Conservation (phyloP, 176 grass and related monocot genomes). For the barley (Hordeum vulgare) region DNA sequence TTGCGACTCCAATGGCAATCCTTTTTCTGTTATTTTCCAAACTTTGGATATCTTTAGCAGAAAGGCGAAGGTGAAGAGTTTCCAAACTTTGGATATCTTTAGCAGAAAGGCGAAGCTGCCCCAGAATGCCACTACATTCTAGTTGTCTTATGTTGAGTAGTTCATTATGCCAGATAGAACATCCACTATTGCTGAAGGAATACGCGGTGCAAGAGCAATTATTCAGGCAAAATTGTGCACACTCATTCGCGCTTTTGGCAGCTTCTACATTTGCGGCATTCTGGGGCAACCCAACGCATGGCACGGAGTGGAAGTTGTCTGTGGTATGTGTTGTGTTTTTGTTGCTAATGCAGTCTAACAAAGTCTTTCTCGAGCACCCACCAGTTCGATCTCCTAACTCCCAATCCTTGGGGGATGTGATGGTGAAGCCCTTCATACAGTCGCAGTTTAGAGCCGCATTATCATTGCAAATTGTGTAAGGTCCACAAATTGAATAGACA, state of each 20-base stretch:
- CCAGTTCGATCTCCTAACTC: constrained; percentile 20
- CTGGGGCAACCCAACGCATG: background rate
- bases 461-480: constrained; percentile 40
- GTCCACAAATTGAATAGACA: constrained; percentile 43
- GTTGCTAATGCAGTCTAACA: constrained; percentile 17
- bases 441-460: background rate
- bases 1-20: background rate
- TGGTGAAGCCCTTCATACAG: constrained; percentile 44
- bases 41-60: constrained; percentile 32
- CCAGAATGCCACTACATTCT: background rate
- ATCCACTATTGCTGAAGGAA: constrained; percentile 16
- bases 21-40: constrained; percentile 7
- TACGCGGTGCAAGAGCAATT: constrained; percentile 57
- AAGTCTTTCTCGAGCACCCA: constrained; percentile 37
- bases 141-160: constrained; percentile 33
- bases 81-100: constrained; percentile 20
- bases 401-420: constrained; percentile 6
- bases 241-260: background rate
- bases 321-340: background rate
- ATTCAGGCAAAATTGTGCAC: constrained; percentile 15
- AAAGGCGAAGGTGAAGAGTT: constrained; percentile 50
- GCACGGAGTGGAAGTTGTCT: background rate
- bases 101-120: constrained; percentile 57
- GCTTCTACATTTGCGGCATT: background rate
- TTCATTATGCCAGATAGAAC: constrained; percentile 45